These are phyloP conservation scores for Xylaria grammica DNA, from an alignment of 495 filamentous ascomycete genomes.

Conservation along the genomic window DNA sequence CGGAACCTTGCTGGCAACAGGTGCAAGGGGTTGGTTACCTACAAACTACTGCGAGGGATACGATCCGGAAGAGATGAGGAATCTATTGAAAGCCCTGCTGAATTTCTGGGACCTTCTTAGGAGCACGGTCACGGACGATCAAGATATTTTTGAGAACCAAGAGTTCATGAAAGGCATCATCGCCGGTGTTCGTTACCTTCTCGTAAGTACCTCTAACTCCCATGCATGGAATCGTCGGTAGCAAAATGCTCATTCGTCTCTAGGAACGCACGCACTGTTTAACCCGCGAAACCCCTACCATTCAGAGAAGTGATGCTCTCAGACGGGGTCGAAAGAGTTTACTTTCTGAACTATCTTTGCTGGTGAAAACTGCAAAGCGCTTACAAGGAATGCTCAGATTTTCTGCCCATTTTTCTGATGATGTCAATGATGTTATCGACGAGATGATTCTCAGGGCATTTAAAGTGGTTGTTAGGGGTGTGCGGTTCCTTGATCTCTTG, in stretches of 20 bases:
- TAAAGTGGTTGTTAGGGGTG: conserved; percentile 88
- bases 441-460: conserved; percentile 93
- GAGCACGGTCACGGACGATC: conserved; percentile 67
- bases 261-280: conserved; percentile 90
- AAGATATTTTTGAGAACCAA: conserved; percentile 77
- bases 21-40: conserved; percentile 92
- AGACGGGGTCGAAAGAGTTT: conserved; percentile 83
- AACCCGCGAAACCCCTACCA: conserved; percentile 75
- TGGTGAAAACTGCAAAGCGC: conserved; percentile 86
- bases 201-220: conserved; percentile 71
- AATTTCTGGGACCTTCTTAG: conserved; percentile 91
- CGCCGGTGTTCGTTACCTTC: conserved; percentile 85
- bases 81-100: conserved; percentile 82
- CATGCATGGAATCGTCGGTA: neutral
- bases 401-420: conserved; percentile 55
- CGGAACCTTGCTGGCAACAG: conserved; percentile 88
- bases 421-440: conserved; percentile 79
- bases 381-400: conserved; percentile 66
- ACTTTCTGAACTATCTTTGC: conserved; percentile 82
- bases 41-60: conserved; percentile 99
- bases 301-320: conserved; percentile 76
- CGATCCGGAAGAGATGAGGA: conserved; percentile 82
- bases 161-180: conserved; percentile 92
- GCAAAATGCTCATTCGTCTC: conserved; percentile 21
- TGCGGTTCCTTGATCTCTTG: conserved; percentile 90